These are phyloP conservation scores for Dactylorhiza incarnata DNA, from an alignment of 106 monocot genomes.

Conservation along the genomic window DNA sequence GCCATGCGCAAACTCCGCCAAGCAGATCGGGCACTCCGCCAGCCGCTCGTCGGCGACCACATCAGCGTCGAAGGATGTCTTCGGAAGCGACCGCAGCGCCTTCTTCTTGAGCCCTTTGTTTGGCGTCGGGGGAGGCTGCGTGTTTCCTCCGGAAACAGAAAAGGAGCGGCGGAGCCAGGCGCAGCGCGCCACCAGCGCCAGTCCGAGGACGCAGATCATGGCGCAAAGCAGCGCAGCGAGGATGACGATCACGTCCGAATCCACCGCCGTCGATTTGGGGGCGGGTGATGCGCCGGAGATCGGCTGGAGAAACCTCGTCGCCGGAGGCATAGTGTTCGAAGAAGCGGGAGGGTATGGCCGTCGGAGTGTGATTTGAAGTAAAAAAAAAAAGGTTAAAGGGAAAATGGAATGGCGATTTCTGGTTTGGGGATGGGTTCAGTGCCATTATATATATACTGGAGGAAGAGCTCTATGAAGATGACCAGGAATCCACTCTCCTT, in stretches of 20 bases:
- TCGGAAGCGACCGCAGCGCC: constrained; percentile 8
- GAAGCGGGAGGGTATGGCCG: too few species aligned
- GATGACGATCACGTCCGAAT: constrained; percentile 23
- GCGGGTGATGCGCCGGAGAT: background rate
- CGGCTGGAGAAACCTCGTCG: constrained; percentile 2
- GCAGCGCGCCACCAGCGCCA: constrained; percentile 28
- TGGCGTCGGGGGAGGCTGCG: background rate
- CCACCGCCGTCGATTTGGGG: constrained; percentile 10
- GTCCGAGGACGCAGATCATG: background rate
- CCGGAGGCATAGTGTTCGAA: background rate
- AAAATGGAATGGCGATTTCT: too few species aligned
- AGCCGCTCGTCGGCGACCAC: constrained; percentile 1
- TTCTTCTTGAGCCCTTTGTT: constrained; percentile 1
- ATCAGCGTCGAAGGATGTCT: constrained; percentile 2
- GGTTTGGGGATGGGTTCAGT: too few species aligned
- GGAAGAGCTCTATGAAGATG: too few species aligned
- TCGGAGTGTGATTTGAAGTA: too few species aligned
- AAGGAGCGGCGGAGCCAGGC: constrained; percentile 15
- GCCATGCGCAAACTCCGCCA: constrained; percentile 15
- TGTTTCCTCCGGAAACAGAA: background rate
- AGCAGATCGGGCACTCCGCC: constrained; percentile 15
- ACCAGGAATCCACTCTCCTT: too few species aligned
- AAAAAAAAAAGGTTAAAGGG: too few species aligned
- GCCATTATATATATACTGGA: too few species aligned
- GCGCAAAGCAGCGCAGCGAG: constrained; percentile 18